Percentiles rank a stretch among this genome's conserved stretches.
phyloP scores from a whole-genome alignment of 352 stramenopile genomes.

The Pythium pyrilobum region DNA sequence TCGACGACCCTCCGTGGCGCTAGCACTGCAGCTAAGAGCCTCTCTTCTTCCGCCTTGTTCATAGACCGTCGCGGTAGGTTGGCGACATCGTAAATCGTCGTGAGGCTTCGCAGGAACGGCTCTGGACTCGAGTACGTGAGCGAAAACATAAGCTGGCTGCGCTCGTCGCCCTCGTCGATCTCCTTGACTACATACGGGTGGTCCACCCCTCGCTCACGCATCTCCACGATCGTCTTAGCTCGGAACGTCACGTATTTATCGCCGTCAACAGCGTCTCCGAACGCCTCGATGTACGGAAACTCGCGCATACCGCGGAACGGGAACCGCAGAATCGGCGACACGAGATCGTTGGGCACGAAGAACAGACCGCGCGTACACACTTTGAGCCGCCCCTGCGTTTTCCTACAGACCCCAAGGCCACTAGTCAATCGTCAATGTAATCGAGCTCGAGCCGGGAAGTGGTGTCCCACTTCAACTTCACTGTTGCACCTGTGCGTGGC shows the following conservation, averaged over 20 bases:
- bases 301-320: constrained; percentile 61
- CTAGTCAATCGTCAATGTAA: too few species aligned
- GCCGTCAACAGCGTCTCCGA: constrained; percentile 22
- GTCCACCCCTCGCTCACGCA: constrained; percentile 68
- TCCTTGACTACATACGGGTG: constrained; percentile 56
- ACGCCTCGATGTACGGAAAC: constrained; percentile 47
- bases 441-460: too few species aligned
- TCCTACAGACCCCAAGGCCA: too few species aligned
- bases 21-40: constrained; percentile 57
- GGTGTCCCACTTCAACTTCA: not conserved
- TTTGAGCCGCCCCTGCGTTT: constrained; percentile 61
- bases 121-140: constrained; percentile 63
- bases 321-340: constrained; percentile 72
- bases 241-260: constrained; percentile 52
- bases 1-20: constrained; percentile 38
- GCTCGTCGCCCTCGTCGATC: constrained; percentile 12
- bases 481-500: constrained; percentile 17
- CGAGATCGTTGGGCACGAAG: constrained; percentile 79
- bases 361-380: constrained; percentile 87
- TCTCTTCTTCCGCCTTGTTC: constrained; percentile 64
- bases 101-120: constrained; percentile 58
- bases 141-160: constrained; percentile 59
- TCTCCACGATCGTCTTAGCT: constrained; percentile 53
- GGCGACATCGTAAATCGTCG: constrained; percentile 50
- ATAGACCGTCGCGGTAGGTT: constrained; percentile 40